phyloP scores from a whole-genome alignment of 257 asterid species.

The Solanum phureja region DNA sequence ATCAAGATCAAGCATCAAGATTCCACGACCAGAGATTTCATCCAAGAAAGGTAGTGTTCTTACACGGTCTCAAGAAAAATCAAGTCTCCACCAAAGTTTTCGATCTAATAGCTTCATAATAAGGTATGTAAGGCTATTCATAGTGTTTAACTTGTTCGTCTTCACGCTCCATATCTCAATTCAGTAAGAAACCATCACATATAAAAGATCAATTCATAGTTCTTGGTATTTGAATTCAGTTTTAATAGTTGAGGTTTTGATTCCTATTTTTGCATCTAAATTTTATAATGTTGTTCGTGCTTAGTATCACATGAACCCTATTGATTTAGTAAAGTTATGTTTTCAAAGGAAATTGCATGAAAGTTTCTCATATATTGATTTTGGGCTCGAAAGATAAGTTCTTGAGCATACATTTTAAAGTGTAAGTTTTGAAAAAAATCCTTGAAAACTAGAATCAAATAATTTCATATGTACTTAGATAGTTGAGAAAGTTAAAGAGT shows the following conservation, averaged over 20 bases:
- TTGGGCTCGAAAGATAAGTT: not conserved
- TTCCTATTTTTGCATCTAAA: not conserved
- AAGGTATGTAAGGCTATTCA: not conserved
- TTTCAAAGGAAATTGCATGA: not conserved
- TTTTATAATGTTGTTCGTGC: not conserved
- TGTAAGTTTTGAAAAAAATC: not conserved
- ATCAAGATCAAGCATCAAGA: not conserved
- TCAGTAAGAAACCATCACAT: not conserved
- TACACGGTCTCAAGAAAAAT: not conserved
- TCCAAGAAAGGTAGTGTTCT: not conserved
- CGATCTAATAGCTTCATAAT: too few species aligned
- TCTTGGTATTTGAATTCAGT: not conserved
- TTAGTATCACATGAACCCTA: not conserved
- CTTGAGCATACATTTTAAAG: not conserved
- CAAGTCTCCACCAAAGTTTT: not conserved
- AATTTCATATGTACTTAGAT: not conserved
- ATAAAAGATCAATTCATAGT: too few species aligned
- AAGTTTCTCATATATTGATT: not conserved
- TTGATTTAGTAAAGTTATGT: not conserved
- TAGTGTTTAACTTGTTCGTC: not conserved
- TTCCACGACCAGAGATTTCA: not conserved
- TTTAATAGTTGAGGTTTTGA: not conserved
- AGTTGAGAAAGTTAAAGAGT: not conserved
- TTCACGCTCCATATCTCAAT: not conserved
- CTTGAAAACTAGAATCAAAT: not conserved